Conservation (phyloP, 345 rosid genomes). For the Barbarea vulgaris region DNA sequence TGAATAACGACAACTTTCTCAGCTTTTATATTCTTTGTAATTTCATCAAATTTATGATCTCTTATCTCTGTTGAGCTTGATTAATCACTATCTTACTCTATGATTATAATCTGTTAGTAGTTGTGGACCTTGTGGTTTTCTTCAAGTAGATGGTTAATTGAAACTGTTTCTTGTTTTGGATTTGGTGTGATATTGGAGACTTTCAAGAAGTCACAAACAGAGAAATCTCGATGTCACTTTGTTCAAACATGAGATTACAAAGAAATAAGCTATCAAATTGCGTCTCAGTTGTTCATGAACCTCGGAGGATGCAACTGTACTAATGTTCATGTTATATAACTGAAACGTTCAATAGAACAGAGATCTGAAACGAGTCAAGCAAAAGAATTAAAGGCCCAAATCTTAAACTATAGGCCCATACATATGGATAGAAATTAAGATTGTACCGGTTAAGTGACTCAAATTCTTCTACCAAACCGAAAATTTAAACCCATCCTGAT, state of each 20-base stretch:
- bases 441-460: not conserved
- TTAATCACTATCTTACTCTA: not conserved
- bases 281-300: not conserved
- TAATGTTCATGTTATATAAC: not conserved
- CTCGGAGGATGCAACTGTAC: not conserved
- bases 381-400: conserved; percentile 1
- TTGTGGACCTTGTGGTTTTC: not conserved
- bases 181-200: not conserved
- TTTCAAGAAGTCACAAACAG: not conserved
- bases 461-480: not conserved
- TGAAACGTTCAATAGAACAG: not conserved
- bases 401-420: conserved; percentile 1
- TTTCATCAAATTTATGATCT: not conserved
- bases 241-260: not conserved
- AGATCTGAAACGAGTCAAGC: not conserved
- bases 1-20: conserved; percentile 17
- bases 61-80: not conserved
- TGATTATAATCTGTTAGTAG: no score
- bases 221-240: not conserved
- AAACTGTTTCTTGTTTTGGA: not conserved
- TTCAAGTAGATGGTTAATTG: not conserved
- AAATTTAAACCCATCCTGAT: not conserved
- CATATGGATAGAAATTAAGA: not conserved
- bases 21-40: not conserved
- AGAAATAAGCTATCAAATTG: not conserved